Evolutionary conservation across 1,139 yeast genomes (phyloP), one percentile per base, ranked within the genome.

Genomic region (Zygoascus meyerae): DNA sequence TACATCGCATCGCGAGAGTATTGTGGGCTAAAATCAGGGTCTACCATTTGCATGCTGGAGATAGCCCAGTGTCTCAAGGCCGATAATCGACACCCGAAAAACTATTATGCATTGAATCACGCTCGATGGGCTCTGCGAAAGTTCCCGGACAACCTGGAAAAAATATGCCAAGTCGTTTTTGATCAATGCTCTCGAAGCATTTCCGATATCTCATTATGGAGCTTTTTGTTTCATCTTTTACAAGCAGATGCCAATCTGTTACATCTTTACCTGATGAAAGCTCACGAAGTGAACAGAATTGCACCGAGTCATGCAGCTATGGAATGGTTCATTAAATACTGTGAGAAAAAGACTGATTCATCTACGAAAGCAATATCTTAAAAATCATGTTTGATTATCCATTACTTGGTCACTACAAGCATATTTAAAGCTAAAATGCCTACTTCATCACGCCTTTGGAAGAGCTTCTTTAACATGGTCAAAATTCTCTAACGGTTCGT

Each of bases 171-270:
- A 28, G 15, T n/a, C 11, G 54, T 66, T 1, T 58, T 61, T 46
- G 37, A 47, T 2, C 68, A 71, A 53, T 70, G 75, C 47, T 57
- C 57, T 33, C 42, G 47, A 6, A 63, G 72, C 51, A 57, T 66
- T 2, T 59, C 64, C 9, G 80, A 76, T 50, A 60, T 67, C 5
- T 72, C 80, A 0, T 66, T 73, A 4, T 77, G 81, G 81, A 49
- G 64, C 1, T 71, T 66, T 45, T 53, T 65, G 40, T 55, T 51
- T 8, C 52, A 50, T 45, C 34, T 59, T 26, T 51, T 55, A 12
- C 28, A 26, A 2, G 46, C 34, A 11, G 45, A 50, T 26, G 37
- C 15, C 2, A 35, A 40, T 2, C 17, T 47, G 1, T 15, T 34
- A 18, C 48, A 42, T 10, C 16, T 40, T 10, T 50, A 51, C 42